Evolutionary conservation across 116 monocot species (phyloP), one percentile per base, ranked within the genome.

Genomic region (Papilionanthe hybrid): DNA sequence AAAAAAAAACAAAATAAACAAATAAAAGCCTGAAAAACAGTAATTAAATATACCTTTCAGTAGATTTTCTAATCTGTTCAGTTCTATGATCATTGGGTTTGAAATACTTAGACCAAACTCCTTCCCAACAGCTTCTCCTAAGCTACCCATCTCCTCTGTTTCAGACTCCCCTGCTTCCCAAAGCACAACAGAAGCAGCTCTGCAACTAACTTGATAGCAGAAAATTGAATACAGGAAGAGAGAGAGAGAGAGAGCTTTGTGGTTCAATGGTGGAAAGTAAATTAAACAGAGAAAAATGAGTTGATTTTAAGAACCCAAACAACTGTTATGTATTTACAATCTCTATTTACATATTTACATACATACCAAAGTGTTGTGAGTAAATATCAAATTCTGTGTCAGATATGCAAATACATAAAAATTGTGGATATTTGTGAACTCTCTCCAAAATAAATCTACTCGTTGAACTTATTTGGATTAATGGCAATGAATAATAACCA

Each of bases 21-120:
- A n/a, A 43, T 6, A 44, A 37, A 22, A n/a, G 22, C 2, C 1
- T 23, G 3, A 44, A 32, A 43, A 73, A 5, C 20, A 44, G 42
- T 0, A 44, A 10, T 23, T 44, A 73, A 17, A 22, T 44, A 79
- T 79, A 92, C 92, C 92, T 87, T 83, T 89, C 15, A 92, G 82
- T 13, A 72, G 78, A 75, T 89, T 87, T 78, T 89, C 86, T 87
- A 92, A 65, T 74, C 89, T 71, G 53, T 77, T 86, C 57, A 92
- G 86, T 48, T 92, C 92, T 41, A 87, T 76, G 17, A 82, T 43
- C 27, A 92, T 65, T 53, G 89, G 84, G 63, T 89, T 85, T 17
- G 65, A 30, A 75, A 53, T 20, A 60, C 11, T 76, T 7, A 45
- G 78, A 9, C 67, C 37, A 68, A 79, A 44, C 37, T 87, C 84